Evolutionary conservation across 2,329 filamentous ascomycete genomes (phyloP).

Genomic region (Fusarium sp.): DNA sequence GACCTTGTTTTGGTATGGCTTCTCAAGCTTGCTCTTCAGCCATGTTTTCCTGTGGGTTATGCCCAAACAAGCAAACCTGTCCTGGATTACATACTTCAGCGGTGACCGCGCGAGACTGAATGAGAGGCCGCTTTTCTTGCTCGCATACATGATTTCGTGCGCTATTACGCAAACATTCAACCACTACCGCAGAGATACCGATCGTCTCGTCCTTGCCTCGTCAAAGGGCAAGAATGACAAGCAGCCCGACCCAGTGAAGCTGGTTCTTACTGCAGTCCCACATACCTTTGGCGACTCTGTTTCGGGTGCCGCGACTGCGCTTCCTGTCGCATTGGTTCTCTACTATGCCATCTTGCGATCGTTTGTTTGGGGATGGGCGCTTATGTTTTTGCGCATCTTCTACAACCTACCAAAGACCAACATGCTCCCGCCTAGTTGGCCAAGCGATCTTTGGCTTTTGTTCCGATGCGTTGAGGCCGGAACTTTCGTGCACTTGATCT

Average conservation of each 20-base stretch:
- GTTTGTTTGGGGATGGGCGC: conserved; percentile 74
- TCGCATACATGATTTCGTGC: conserved; percentile 74
- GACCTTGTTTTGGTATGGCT: conserved; percentile 79
- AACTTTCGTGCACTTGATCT: conserved; percentile 75
- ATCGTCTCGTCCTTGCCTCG: conserved; percentile 66
- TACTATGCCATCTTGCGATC: conserved; percentile 73
- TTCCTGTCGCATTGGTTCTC: conserved; percentile 62
- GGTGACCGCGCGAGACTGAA: conserved; percentile 83
- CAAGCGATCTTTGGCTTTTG: conserved; percentile 66
- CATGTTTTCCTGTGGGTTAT: conserved; percentile 83
- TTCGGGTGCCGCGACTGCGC: conserved; percentile 54
- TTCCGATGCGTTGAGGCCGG: conserved; percentile 70
- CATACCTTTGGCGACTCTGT: conserved; percentile 51
- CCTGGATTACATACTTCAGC: conserved; percentile 77
- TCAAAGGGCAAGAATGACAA: conserved; percentile 43
- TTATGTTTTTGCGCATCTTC: conserved; percentile 76
- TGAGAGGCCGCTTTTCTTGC: conserved; percentile 85
- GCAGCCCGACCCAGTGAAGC: conserved; percentile 47
- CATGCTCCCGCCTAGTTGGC: conserved; percentile 68
- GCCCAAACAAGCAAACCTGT: conserved; percentile 69
- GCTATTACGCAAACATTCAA: conserved; percentile 74
- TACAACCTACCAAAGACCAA: conserved; percentile 81
- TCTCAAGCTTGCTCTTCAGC: conserved; percentile 83
- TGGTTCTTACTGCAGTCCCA: conserved; percentile 54
- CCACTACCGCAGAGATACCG: conserved; percentile 80